Conservation (phyloP, 192 early-diverging fungal genomes). For the Mortierella hygrophila region DNA sequence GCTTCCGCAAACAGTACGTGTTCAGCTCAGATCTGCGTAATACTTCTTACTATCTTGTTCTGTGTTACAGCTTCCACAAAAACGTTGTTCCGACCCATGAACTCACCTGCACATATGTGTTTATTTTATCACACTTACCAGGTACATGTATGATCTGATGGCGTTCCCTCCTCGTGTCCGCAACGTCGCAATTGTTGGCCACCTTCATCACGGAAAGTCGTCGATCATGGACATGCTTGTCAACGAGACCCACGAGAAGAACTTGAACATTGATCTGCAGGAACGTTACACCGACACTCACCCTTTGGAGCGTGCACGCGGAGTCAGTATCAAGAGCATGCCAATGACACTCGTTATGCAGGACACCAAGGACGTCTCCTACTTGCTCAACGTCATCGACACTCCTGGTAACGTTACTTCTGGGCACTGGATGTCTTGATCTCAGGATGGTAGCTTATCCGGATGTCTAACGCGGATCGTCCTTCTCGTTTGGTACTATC, state of each 20-base stretch:
- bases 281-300: slow-evolving; percentile 95
- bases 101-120: neutral
- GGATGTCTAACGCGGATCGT: neutral
- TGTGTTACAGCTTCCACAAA: neutral
- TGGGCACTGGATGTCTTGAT: neutral
- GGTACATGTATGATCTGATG: slow-evolving; percentile 86
- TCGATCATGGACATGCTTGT: slow-evolving; percentile 95
- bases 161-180: slow-evolving; percentile 85
- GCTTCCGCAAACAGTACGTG: slow-evolving; percentile 88
- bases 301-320: slow-evolving; percentile 88
- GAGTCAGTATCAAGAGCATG: slow-evolving; percentile 93
- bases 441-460: neutral
- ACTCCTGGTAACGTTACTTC: slow-evolving; percentile 77
- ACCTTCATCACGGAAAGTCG: slow-evolving; percentile 98
- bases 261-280: slow-evolving; percentile 55
- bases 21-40: neutral
- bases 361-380: slow-evolving; percentile 89
- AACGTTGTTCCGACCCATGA: neutral
- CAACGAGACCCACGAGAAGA: slow-evolving; percentile 83
- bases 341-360: slow-evolving; percentile 93
- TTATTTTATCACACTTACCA: slow-evolving; percentile 21
- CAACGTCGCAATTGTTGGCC: slow-evolving; percentile 93
- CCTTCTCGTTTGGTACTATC: neutral
- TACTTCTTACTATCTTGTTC: neutral
- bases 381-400: slow-evolving; percentile 91